A percentile compares a stretch with the other conserved stretches of the same genome.
Evolutionary conservation across 2,329 filamentous ascomycete genomes (phyloP).

Genomic region (Cylindrodendrum hubeiense): DNA sequence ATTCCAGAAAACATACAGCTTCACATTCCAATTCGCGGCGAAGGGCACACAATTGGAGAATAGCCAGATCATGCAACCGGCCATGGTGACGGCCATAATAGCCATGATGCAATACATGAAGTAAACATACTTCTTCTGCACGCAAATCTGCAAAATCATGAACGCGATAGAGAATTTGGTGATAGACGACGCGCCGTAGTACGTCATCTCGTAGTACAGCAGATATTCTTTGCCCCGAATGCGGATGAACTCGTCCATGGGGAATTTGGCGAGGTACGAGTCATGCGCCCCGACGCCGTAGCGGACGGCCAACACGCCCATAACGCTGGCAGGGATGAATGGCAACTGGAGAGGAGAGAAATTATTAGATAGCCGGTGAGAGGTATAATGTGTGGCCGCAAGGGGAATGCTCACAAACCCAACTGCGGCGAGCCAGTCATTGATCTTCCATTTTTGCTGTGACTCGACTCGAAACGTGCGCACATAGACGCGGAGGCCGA

Average conservation of each 20-base stretch:
- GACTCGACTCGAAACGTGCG: constrained; percentile 8
- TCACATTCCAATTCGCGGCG: constrained; percentile 28
- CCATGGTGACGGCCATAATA: constrained; percentile 12
- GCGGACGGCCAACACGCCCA: constrained; percentile 20
- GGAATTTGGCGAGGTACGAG: constrained; percentile 10
- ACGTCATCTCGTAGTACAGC: constrained; percentile 25
- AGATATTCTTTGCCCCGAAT: constrained; percentile 32
- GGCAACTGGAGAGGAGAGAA: constrained; percentile 6
- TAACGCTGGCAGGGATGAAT: constrained; percentile 24
- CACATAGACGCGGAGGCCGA: constrained; percentile 15
- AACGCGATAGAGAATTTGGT: constrained; percentile 33
- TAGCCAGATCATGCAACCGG: constrained; percentile 21
- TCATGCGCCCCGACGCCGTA: constrained; percentile 27
- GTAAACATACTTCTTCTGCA: constrained; percentile 25
- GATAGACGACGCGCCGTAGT: constrained; percentile 22
- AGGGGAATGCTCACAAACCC: constrained; percentile 26
- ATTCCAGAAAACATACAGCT: not conserved
- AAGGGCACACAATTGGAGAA: constrained; percentile 29
- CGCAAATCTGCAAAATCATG: constrained; percentile 31
- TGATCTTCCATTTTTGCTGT: constrained; percentile 21
- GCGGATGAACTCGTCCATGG: constrained; percentile 15
- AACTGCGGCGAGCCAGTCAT: constrained; percentile 25
- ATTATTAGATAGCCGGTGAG: not conserved
- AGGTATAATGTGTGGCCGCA: no score
- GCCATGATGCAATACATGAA: constrained; percentile 28